These are phyloP conservation scores for Entamoeba histolytica DNA, from an alignment of 208 protist genomes.

Conservation along the genomic window DNA sequence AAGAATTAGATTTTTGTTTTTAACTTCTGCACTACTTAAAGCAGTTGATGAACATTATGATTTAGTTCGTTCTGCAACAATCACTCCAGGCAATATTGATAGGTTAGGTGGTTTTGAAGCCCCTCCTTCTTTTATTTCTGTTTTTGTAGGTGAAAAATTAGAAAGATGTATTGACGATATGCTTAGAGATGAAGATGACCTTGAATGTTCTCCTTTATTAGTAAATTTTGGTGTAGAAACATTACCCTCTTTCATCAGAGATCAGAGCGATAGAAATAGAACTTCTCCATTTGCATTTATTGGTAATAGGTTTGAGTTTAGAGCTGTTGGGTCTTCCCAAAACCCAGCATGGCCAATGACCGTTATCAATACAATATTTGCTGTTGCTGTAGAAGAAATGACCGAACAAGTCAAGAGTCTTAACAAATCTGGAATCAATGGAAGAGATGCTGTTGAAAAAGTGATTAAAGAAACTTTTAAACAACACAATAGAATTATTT, in stretches of 20 bases:
- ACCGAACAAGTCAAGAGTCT: background rate
- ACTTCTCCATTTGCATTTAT: slow-evolving; percentile 59
- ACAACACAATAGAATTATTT: background rate
- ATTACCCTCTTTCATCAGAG: slow-evolving; percentile 11
- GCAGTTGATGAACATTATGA: slow-evolving; percentile 45
- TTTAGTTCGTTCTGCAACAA: slow-evolving; percentile 42
- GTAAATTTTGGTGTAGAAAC: background rate
- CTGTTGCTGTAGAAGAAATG: slow-evolving; percentile 33
- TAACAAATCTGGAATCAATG: background rate
- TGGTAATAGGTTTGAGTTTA: slow-evolving; percentile 59
- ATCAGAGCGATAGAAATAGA: slow-evolving; percentile 51
- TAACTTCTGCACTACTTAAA: slow-evolving; percentile 18
- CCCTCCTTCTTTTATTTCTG: slow-evolving; percentile 55
- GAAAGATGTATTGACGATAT: background rate
- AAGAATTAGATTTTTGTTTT: slow-evolving; percentile 25
- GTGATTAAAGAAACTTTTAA: background rate
- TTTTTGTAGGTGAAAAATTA: slow-evolving; percentile 41
- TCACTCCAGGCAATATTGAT: slow-evolving; percentile 47
- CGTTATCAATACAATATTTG: slow-evolving; percentile 47
- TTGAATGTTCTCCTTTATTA: background rate
- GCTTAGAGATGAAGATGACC: background rate
- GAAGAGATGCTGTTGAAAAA: background rate
- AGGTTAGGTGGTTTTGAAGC: slow-evolving; percentile 56
- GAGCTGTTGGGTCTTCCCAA: slow-evolving; percentile 42
- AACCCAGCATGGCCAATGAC: slow-evolving; percentile 35